Base-by-base conservation (phyloP, 2,329 filamentous ascomycete genomes). In the Pseudogymnoascus sp. region DNA sequence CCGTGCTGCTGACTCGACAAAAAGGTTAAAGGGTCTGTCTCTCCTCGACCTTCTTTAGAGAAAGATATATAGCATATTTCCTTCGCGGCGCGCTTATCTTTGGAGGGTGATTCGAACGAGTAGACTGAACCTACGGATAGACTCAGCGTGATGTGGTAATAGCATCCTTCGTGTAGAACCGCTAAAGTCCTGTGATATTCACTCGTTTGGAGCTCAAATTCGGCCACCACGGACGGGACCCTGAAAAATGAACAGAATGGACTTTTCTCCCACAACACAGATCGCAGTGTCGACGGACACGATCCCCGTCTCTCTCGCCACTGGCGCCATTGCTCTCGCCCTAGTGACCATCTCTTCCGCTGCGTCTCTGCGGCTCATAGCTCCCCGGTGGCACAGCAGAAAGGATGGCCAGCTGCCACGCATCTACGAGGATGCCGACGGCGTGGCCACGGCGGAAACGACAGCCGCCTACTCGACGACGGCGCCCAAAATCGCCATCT, bases 381-480 rank as follows among this genome's bases (percentile, higher is more conserved):
- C 73, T 53, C 67, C 68, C 33, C 78, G 79, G 68, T 66, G 68
- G 73, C 64, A 68, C 70, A 40, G 59, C 50, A 56, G 72, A 65
- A 69, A 68, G 73, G 40, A 67, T 59, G 65, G 71, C 63, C 59
- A 68, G 69, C 46, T 69, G 73, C 64, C 70, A 41, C 75, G 80
- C 10, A 76, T 80, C 11, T 92, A 92, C 70, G 78, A 86, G 68
- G 89, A 93, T 70, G 76, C 81, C 65, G 89, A 93, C 74, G 89
- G 89, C 59, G 79, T 82, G 66, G 88, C 87, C 33, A 88, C 85
- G 0, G 79, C 83, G 41, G 85, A 88, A 70, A 85, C 86, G 1
- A 72, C 85, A 61, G 79, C 80, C 22, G 79, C 79, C 40, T 92
- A 87, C 71, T 88, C 87, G 28, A 82, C 84, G 66, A 83, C 77